Conservation (phyloP, 2,329 filamentous ascomycete species). For the Colletotrichum noveboracense region DNA sequence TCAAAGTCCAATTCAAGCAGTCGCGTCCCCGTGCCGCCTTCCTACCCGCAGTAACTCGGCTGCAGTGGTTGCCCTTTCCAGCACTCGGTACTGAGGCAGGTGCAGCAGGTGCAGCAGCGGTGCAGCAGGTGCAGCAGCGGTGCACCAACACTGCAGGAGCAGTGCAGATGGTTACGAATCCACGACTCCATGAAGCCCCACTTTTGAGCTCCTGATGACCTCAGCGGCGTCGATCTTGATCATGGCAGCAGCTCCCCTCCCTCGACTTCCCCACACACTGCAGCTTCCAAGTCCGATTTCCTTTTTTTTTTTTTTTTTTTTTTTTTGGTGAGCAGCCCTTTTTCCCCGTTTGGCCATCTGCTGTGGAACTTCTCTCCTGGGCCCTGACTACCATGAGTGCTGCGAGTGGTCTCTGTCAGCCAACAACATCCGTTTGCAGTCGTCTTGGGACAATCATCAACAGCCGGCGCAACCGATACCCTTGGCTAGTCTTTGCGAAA, state of each 20-base stretch:
- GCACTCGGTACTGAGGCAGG: background rate
- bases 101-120: background rate
- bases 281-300: background rate
- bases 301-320: background rate
- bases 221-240: constrained; percentile 18
- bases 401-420: background rate
- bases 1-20: background rate
- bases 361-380: background rate
- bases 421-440: background rate
- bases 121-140: background rate
- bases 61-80: background rate
- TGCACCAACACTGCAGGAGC: background rate
- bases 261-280: constrained; percentile 9
- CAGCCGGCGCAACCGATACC: background rate
- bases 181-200: constrained; percentile 5
- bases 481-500: background rate
- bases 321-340: background rate
- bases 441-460: background rate
- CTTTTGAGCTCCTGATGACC: constrained; percentile 1
- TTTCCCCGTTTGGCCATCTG: background rate
- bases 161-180: background rate
- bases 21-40: background rate
- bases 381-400: background rate
- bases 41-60: background rate
- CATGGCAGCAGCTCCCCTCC: background rate